phyloP scores from a whole-genome alignment of 2,329 filamentous ascomycete genomes.

The Fusarium sp. region DNA sequence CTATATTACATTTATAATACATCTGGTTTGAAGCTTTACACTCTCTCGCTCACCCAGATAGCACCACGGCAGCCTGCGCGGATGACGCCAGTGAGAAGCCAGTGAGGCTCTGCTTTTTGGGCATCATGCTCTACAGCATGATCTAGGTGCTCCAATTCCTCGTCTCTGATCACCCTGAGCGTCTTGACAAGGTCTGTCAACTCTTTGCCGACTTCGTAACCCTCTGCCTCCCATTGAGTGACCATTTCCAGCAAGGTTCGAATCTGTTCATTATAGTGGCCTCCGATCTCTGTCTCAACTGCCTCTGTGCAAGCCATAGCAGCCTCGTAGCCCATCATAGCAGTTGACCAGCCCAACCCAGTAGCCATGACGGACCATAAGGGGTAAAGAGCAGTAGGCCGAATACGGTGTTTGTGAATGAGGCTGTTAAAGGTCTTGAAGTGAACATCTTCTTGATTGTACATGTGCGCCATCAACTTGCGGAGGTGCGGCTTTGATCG shows the following conservation, averaged over 20 bases:
- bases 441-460: slow-evolving; percentile 93
- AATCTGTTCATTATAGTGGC: slow-evolving; percentile 95
- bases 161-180: slow-evolving; percentile 87
- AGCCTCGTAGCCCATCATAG: slow-evolving; percentile 88
- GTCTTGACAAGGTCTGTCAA: slow-evolving; percentile 78
- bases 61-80: slow-evolving; percentile 90
- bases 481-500: slow-evolving; percentile 87
- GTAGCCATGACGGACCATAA: slow-evolving; percentile 87
- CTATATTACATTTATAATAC: slow-evolving; percentile 49
- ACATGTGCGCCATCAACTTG: slow-evolving; percentile 96
- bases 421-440: slow-evolving; percentile 87
- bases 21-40: slow-evolving; percentile 58
- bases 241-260: slow-evolving; percentile 85
- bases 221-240: slow-evolving; percentile 77
- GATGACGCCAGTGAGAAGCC: slow-evolving; percentile 88
- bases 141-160: slow-evolving; percentile 96
- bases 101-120: slow-evolving; percentile 89
- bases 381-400: slow-evolving; percentile 93
- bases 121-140: slow-evolving; percentile 95
- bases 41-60: slow-evolving; percentile 89
- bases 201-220: slow-evolving; percentile 85
- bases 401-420: slow-evolving; percentile 86
- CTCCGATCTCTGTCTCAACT: slow-evolving; percentile 97
- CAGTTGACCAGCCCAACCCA: slow-evolving; percentile 89
- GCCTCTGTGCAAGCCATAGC: slow-evolving; percentile 99